phyloP scores from a whole-genome alignment of 2,329 filamentous ascomycete species.

The Talaromyces amestolkiae region DNA sequence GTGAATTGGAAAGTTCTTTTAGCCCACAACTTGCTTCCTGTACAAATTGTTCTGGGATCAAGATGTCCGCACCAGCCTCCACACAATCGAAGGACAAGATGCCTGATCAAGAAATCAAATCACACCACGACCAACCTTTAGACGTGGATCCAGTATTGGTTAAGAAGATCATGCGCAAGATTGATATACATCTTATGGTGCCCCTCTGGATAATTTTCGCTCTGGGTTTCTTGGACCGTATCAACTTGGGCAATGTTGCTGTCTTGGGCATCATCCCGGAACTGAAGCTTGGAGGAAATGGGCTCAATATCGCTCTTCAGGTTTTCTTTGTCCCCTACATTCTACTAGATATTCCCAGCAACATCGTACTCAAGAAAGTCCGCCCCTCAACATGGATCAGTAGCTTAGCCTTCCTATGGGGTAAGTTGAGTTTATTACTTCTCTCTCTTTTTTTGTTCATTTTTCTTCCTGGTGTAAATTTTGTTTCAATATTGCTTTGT shows the following conservation, averaged over 20 bases:
- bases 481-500: not conserved
- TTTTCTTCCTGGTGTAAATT: not conserved
- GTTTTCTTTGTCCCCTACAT: conserved; percentile 33
- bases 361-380: conserved; percentile 27
- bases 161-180: conserved; percentile 20
- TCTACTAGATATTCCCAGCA: conserved; percentile 26
- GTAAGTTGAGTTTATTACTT: conserved; percentile 13
- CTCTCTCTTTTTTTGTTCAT: not conserved
- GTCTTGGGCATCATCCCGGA: conserved; percentile 25
- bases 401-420: conserved; percentile 25
- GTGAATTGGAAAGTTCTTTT: not conserved
- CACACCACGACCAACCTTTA: not conserved
- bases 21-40: not conserved
- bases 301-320: conserved; percentile 40
- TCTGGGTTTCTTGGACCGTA: conserved; percentile 22
- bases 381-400: conserved; percentile 27
- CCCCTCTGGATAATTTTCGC: conserved; percentile 25
- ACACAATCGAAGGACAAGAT: not conserved
- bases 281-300: conserved; percentile 24
- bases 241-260: conserved; percentile 26
- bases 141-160: not conserved
- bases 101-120: not conserved
- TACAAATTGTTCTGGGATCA: not conserved
- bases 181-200: conserved; percentile 26
- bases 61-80: not conserved